Evolutionary conservation across 495 filamentous ascomycete genomes (phyloP), one percentile per base, ranked within the genome.

Genomic region (Penicillium riverlandense): DNA sequence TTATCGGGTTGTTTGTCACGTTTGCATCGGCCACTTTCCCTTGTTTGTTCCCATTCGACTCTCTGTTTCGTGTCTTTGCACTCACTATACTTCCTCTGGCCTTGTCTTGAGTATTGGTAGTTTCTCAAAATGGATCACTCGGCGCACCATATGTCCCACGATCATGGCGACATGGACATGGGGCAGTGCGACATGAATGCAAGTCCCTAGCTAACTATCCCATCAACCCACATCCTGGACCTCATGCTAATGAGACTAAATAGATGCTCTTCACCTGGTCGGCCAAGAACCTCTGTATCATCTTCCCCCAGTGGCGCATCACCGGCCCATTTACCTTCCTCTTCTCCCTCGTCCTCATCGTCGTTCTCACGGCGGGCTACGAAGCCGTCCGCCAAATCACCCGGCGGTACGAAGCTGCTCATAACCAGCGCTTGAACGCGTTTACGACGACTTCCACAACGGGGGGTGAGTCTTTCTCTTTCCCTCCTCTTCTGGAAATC

Each of bases 231-330:
- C 22, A 3, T 4, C 4, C 22, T 22, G 22, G 22, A 22, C 22
- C 22, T 15, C 1, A 30, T 29, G 11, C n/a, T 28, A 22, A 22
- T 22, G 2, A 22, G 22, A 22, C 22, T 12, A 12, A 12, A 11
- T 49, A 94, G 88, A 97, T 96, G 91, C 79, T 96, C 30, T 98
- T 98, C 66, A 98, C 89, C 41, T 97, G 92, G 94, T 76, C 85
- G 54, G 90, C 88, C 12, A 72, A 78, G 37, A 80, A 96, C 65
- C 85, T 98, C 47, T 98, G 92, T 76, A 90, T 98, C 58, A 75
- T 97, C 65, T 98, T 96, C 74, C 81, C 74, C 51, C 78, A 81
- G 68, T 98, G 92, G 92, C 92, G 83, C 58, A 70, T 97, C 62
- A 77, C 69, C 40, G 81, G 79, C 34, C 79, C 80, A n/a, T 45